A percentile compares a stretch with the other conserved stretches of the same genome.
Evolutionary conservation across 2,329 filamentous ascomycete species (phyloP).

Genomic region (Scleromitrula shiraiana): DNA sequence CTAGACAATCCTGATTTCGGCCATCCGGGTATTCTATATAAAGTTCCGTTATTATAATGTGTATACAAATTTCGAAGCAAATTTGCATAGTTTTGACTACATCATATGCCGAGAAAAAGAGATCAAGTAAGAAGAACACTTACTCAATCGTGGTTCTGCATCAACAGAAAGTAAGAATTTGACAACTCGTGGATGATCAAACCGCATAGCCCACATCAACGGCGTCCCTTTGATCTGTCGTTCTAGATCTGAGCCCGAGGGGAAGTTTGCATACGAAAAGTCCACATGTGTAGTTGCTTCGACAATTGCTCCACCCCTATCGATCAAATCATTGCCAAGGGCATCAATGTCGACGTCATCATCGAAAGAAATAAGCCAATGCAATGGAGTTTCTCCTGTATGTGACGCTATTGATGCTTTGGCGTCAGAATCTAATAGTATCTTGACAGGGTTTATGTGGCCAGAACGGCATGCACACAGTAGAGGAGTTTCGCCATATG

Average conservation of each 20-base stretch:
- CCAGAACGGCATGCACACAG: conserved; percentile 1
- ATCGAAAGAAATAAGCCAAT: conserved; percentile 4
- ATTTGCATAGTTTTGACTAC: no score
- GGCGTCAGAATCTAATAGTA: neutral
- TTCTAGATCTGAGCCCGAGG: neutral
- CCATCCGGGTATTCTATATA: neutral
- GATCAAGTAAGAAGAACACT: neutral
- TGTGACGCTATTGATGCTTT: neutral
- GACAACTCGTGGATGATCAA: neutral
- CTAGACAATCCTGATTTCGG: neutral
- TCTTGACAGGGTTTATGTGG: neutral
- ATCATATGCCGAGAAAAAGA: no score
- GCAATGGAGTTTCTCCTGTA: neutral
- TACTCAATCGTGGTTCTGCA: neutral
- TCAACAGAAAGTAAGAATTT: neutral
- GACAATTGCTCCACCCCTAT: neutral
- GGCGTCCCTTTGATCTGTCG: neutral
- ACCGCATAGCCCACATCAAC: conserved; percentile 3
- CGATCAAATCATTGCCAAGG: conserved; percentile 2
- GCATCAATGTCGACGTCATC: neutral
- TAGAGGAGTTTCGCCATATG: neutral
- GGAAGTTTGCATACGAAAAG: conserved; percentile 1
- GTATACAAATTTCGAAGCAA: no score
- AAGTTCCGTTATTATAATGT: no score
- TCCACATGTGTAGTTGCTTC: neutral